These are phyloP conservation scores for Phlegmacium glaucopus DNA, from an alignment of 768 basidiomycete species.

Conservation along the genomic window DNA sequence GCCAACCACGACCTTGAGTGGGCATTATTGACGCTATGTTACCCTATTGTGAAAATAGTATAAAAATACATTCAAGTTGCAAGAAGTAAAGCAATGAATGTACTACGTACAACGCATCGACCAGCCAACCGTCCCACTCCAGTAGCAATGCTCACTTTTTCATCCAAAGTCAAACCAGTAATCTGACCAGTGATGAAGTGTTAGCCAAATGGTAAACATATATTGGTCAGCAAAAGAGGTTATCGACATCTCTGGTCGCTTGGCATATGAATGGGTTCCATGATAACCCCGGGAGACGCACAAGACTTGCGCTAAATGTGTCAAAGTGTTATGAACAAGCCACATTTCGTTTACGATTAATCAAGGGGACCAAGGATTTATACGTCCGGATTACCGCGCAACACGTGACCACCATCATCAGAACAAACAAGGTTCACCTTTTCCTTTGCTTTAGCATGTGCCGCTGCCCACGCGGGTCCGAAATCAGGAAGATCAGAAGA, in stretches of 20 bases:
- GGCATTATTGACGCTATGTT: constrained; percentile 54
- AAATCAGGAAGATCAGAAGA: constrained; percentile 42
- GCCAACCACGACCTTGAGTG: constrained; percentile 44
- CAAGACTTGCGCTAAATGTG: too few species aligned
- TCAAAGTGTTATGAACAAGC: too few species aligned
- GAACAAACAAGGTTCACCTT: constrained; percentile 38
- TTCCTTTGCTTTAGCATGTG: constrained; percentile 55
- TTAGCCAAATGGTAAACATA: too few species aligned
- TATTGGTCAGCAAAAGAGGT: too few species aligned
- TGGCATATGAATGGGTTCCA: too few species aligned
- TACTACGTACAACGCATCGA: constrained; percentile 56
- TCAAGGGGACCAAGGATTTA: too few species aligned
- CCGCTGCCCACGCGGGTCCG: constrained; percentile 53
- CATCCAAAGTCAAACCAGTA: constrained; percentile 48
- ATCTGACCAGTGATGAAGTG: constrained; percentile 28
- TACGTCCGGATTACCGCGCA: too few species aligned
- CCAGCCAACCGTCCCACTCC: constrained; percentile 67
- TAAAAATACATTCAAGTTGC: not conserved
- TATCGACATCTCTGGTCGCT: too few species aligned
- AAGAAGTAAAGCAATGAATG: not conserved
- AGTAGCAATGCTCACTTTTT: constrained; percentile 63
- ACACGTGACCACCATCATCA: too few species aligned
- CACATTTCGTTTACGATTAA: too few species aligned
- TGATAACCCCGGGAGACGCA: too few species aligned
- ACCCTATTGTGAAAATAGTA: constrained; percentile 28